Conservation (phyloP, 179 eudicot genomes). For the Beta lomatogona region DNA sequence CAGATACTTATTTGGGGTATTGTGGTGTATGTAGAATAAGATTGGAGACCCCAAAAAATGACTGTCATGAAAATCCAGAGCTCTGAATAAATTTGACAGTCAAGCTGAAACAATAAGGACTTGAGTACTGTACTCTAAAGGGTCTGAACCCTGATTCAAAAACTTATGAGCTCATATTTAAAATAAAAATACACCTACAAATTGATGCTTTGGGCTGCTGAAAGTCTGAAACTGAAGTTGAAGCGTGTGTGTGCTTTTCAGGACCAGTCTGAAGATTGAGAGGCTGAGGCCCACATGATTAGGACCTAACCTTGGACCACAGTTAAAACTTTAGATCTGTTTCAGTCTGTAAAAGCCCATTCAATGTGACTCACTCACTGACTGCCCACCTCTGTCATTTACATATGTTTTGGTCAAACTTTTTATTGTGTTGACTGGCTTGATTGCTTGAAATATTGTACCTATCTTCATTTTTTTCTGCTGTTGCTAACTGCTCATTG, state of each 20-base stretch:
- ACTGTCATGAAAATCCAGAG: neutral
- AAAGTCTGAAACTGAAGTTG: neutral
- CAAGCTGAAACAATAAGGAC: neutral
- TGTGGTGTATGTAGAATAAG: too few species aligned
- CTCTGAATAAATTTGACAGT: neutral
- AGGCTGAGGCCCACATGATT: neutral
- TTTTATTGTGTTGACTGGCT: constrained; percentile 2
- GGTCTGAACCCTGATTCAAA: neutral
- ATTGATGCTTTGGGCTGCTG: neutral
- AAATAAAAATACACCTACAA: neutral
- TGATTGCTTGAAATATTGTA: neutral
- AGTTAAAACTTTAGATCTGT: neutral
- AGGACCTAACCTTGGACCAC: constrained; percentile 19
- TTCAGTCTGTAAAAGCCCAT: constrained; percentile 6
- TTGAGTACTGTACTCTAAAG: neutral
- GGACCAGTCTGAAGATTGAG: neutral
- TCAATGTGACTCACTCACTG: neutral
- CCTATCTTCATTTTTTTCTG: neutral
- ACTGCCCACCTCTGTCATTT: neutral
- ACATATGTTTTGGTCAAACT: constrained; percentile 12
- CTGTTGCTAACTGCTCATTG: neutral
- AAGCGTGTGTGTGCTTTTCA: neutral
- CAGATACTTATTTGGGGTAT: neutral
- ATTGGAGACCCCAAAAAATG: neutral
- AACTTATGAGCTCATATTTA: neutral